Percentiles rank a stretch among this genome's conserved stretches.
Conservation (phyloP, 345 rosid species). For the Anacardium occidentale region DNA sequence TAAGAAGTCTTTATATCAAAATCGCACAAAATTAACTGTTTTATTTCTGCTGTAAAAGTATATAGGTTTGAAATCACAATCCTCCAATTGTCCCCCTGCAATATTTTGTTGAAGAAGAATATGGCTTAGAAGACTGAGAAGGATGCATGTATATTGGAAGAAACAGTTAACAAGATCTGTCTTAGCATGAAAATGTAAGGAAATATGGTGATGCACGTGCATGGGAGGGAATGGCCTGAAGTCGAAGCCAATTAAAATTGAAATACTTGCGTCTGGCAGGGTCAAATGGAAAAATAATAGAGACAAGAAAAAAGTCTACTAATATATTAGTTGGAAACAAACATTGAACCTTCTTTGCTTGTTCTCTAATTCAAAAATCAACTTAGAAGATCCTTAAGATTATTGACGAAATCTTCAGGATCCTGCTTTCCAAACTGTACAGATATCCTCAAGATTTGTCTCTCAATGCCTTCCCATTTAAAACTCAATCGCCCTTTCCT, state of each 20-base stretch:
- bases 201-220: too few species aligned
- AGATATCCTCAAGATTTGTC: constrained; percentile 38
- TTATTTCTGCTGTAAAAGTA: too few species aligned
- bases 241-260: background rate
- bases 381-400: constrained; percentile 46
- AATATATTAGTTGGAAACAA: constrained; percentile 4
- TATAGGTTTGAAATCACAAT: too few species aligned
- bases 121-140: too few species aligned
- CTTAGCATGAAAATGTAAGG: too few species aligned
- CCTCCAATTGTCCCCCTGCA: too few species aligned
- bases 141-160: too few species aligned
- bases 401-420: constrained; percentile 51
- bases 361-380: constrained; percentile 23
- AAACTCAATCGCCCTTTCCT: constrained; percentile 17
- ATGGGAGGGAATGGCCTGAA: too few species aligned
- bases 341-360: constrained; percentile 36
- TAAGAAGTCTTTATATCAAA: too few species aligned
- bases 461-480: constrained; percentile 29
- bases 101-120: too few species aligned
- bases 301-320: background rate
- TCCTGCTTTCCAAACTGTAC: constrained; percentile 68
- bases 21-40: too few species aligned
- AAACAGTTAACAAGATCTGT: too few species aligned
- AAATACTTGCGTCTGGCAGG: background rate
- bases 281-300: constrained; percentile 15